Conservation (phyloP, 2,329 filamentous ascomycete genomes). For the Fusarium sublunatum region DNA sequence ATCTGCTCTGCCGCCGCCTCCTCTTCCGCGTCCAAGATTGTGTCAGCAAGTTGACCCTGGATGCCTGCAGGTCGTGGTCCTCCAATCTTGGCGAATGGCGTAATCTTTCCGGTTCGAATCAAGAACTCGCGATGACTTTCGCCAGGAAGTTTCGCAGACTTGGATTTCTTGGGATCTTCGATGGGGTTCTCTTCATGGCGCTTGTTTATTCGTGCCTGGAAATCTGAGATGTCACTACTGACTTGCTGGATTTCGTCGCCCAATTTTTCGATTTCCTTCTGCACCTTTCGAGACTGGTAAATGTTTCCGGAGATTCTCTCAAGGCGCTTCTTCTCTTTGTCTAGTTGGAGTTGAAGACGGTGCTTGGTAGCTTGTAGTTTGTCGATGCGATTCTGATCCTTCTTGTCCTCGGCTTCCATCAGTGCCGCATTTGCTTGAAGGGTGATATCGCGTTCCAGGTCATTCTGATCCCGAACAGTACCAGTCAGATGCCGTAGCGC, state of each 20-base stretch:
- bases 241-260: constrained; percentile 72
- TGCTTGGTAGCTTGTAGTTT: constrained; percentile 65
- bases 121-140: constrained; percentile 90
- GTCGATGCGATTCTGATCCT: constrained; percentile 71
- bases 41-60: constrained; percentile 78
- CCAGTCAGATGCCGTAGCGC: constrained; percentile 72
- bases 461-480: constrained; percentile 84
- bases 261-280: constrained; percentile 73
- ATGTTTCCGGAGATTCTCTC: constrained; percentile 58
- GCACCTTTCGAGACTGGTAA: constrained; percentile 66
- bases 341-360: constrained; percentile 74
- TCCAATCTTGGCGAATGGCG: constrained; percentile 86
- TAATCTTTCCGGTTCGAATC: constrained; percentile 96
- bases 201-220: constrained; percentile 82
- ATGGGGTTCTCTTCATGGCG: constrained; percentile 68
- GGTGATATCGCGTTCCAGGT: constrained; percentile 87
- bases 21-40: constrained; percentile 84
- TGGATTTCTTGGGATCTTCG: constrained; percentile 56
- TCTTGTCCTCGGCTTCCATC: constrained; percentile 71
- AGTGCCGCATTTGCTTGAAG: constrained; percentile 69
- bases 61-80: constrained; percentile 70
- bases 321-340: constrained; percentile 62
- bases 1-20: constrained; percentile 63
- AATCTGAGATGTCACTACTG: constrained; percentile 80
- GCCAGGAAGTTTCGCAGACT: constrained; percentile 74